Conservation (phyloP, 1,139 yeast species). For the Protomyces pachydermus region DNA sequence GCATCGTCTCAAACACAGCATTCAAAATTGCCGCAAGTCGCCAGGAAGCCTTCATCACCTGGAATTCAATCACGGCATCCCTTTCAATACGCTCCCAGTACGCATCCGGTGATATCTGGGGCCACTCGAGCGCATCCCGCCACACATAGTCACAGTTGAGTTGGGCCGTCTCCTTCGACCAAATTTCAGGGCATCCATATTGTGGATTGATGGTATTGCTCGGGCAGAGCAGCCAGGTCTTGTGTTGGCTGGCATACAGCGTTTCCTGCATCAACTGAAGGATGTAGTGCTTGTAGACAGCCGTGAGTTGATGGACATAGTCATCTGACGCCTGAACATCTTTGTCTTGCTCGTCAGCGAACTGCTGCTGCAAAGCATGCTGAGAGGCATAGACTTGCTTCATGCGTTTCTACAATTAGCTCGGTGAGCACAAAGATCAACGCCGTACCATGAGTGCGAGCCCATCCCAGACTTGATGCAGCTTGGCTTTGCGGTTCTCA, state of each 20-base stretch:
- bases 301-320: constrained; percentile 1
- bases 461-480: constrained; percentile 22
- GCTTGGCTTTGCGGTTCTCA: constrained; percentile 14
- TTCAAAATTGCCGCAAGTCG: constrained; percentile 23
- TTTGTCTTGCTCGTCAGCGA: not conserved
- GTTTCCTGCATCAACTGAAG: not conserved
- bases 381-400: not conserved
- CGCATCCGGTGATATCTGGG: not conserved
- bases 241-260: not conserved
- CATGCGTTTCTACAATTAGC: not conserved
- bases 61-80: constrained; percentile 9
- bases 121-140: constrained; percentile 5
- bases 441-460: constrained; percentile 11
- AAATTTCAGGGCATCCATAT: constrained; percentile 22
- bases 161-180: constrained; percentile 8
- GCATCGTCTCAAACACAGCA: constrained; percentile 4
- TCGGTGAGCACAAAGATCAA: not conserved
- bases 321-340: not conserved
- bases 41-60: constrained; percentile 20
- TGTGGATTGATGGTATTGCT: not conserved
- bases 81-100: constrained; percentile 20
- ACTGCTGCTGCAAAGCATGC: not conserved
- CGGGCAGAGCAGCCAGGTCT: constrained; percentile 11
- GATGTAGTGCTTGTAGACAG: constrained; percentile 7
- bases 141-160: constrained; percentile 19